Evolutionary conservation across 2,329 filamentous ascomycete species (phyloP), one percentile per base, ranked within the genome.

Genomic region (Microsporum audouinii): DNA sequence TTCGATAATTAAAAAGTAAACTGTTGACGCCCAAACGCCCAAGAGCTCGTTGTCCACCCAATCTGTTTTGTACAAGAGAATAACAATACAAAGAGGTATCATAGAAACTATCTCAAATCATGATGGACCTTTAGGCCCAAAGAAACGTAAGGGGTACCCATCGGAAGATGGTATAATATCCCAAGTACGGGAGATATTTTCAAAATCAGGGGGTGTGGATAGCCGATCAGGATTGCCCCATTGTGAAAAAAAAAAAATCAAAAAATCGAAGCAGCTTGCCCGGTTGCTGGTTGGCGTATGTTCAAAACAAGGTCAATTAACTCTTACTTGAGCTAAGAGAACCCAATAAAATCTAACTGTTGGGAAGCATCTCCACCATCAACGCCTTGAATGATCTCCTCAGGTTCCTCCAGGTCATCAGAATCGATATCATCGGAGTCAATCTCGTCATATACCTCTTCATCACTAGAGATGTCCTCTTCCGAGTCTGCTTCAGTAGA

Each of bases 371-470:
- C 79, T 65, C 76, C 76, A 61, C 70, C 75, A 60, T 73, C 72
- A 62, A 71, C 68, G 29, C 68, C 72, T 29, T 69, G 69, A 59
- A 72, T 68, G 36, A 75, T 66, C 62, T 72, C 67, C 63, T 73
- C 71, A 23, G 70, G 65, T 65, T 79, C 76, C 59, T 78, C 74
- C 58, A 75, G 69, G 43, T 71, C 76, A 64, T 91, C 88, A 60
- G 88, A 91, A 74, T 91, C 88, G 68, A 89, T 82, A 71, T 92
- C 88, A 71, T 91, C 86, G 71, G 85, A 88, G 71, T 87, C 84
- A 66, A 85, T 84, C 65, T 76, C 75, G 60, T 80, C 76, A 64
- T 86, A 80, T 59, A 81, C 80, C 65, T 87, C 88, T 65, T 90
- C 88, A 69, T 91, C 88, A 78, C 88, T 92, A 61, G 88, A 91